Conservation (phyloP, 2,329 filamentous ascomycete genomes). For the Endothia cerciana region DNA sequence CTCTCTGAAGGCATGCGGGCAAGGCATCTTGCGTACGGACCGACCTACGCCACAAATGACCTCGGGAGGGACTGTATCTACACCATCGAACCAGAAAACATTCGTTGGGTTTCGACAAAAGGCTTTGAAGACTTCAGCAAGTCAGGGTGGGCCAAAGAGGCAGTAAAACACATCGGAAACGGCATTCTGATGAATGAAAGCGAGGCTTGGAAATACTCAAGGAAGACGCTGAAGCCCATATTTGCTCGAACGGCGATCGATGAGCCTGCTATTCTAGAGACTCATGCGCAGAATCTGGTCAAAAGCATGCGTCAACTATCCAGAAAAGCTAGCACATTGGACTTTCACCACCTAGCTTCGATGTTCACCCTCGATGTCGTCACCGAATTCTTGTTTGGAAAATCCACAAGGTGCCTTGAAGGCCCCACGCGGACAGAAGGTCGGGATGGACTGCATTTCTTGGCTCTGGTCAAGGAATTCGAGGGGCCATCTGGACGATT, state of each 20-base stretch:
- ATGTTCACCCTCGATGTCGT: slow-evolving; percentile 27
- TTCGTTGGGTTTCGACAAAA: slow-evolving; percentile 13
- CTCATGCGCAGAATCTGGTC: slow-evolving; percentile 21
- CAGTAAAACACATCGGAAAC: slow-evolving; percentile 24
- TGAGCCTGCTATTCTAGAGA: slow-evolving; percentile 23
- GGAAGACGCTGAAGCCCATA: slow-evolving; percentile 19
- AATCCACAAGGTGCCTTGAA: slow-evolving; percentile 20
- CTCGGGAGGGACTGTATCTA: slow-evolving; percentile 13
- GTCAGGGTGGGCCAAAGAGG: slow-evolving; percentile 23
- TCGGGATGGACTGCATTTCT: slow-evolving; percentile 15
- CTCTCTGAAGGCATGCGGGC: slow-evolving; percentile 20
- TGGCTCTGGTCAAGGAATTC: slow-evolving; percentile 22
- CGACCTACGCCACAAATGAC: slow-evolving; percentile 17
- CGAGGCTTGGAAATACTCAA: slow-evolving; percentile 23
- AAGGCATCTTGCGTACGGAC: slow-evolving; percentile 18
- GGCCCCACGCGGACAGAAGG: neutral
- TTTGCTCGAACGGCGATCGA: slow-evolving; percentile 11
- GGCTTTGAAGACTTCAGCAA: slow-evolving; percentile 22
- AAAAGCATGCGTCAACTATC: slow-evolving; percentile 1
- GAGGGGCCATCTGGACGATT: slow-evolving; percentile 24
- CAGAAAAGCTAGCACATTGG: neutral
- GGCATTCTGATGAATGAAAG: slow-evolving; percentile 28
- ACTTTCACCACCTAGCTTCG: slow-evolving; percentile 23
- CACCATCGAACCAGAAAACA: slow-evolving; percentile 28
- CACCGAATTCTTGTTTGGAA: slow-evolving; percentile 27